Base-by-base conservation (phyloP, 176 grass and related monocot species). In the Oryza coarctata region DNA sequence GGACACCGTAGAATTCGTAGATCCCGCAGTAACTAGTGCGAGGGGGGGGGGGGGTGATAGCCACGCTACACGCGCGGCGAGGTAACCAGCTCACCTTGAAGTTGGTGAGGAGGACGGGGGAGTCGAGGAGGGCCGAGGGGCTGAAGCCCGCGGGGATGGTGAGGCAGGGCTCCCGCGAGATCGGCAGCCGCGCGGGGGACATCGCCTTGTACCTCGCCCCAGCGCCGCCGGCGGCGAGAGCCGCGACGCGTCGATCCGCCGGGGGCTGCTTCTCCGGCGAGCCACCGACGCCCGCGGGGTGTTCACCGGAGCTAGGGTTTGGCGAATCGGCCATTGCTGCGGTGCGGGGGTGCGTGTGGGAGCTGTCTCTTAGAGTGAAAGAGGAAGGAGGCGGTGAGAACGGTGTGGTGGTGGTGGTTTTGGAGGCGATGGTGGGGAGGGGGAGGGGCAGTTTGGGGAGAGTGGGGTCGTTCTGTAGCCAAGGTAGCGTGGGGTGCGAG, bases 201-300 rank as follows among this genome's bases (percentile, higher is more conserved):
- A 99, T 94, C 22, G 91, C 88, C 93, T 94, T 93, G 91, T 99
- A 99, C 85, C 87, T 91, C 12, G 96, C 96, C 5, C 89, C 96
- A 2, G 82, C 80, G 44, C 77, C 84, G 12, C 79, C 82, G 36
- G 72, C 84, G 17, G 86, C 72, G 14, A 87, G 77, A 77, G 86
- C 92, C 6, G 90, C 83, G 17, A 92, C 81, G 49, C 86, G 79
- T 68, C 76, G 77, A 93, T 87, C 87, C 82, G 80, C 40, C n/a
- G 76, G 81, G 23, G 55, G 34, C 5, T 68, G 72, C 58, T 63
- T 86, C 75, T 91, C 89, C 73, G 92, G 81, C 81, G 86, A 91
- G 75, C 76, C 55, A 3, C 63, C 71, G 5, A 45, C 43, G 66
- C 63, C 71, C 1, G 70, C 27, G 74, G 80, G 14, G 31, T 41